Evolutionary conservation across 495 filamentous ascomycete genomes (phyloP).

Genomic region (Articulospora tetracladia): DNA sequence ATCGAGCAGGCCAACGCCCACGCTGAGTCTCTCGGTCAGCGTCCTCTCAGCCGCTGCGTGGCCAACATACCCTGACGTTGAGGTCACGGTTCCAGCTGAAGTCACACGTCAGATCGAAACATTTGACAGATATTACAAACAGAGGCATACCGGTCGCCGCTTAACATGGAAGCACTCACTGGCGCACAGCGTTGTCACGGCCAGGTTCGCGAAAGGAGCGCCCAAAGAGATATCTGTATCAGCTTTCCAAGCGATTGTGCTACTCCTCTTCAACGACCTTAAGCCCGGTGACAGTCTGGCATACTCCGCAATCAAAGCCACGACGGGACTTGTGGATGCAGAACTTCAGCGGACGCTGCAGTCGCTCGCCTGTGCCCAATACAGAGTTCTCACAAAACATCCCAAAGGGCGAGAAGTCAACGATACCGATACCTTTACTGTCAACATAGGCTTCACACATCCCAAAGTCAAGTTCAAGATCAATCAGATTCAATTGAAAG

Average conservation of each 20-base stretch:
- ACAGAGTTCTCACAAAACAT: conserved; percentile 79
- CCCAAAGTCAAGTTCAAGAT: conserved; percentile 92
- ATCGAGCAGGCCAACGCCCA: conserved; percentile 41
- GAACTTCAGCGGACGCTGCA: conserved; percentile 90
- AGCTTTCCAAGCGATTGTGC: conserved; percentile 85
- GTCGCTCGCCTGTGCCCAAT: conserved; percentile 85
- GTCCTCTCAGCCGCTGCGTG: conserved; percentile 85
- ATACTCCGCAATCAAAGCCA: conserved; percentile 66
- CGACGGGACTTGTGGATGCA: conserved; percentile 59
- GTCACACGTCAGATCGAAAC: conserved; percentile 62
- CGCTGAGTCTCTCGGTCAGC: conserved; percentile 67
- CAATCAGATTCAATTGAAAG: conserved; percentile 95
- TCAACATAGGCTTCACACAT: conserved; percentile 74
- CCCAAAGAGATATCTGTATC: conserved; percentile 80
- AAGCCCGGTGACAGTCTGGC: conserved; percentile 49
- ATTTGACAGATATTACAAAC: conserved; percentile 79
- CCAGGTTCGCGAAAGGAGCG: conserved; percentile 67
- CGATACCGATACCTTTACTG: conserved; percentile 70
- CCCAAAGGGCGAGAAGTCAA: conserved; percentile 82
- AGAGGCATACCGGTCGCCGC: conserved; percentile 80
- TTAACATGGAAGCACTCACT: conserved; percentile 91
- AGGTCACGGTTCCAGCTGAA: conserved; percentile 66
- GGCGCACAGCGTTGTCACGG: conserved; percentile 79
- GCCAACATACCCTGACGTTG: conserved; percentile 83
- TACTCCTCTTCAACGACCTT: conserved; percentile 86